Evolutionary conservation across 139 green algal species (phyloP).

Genomic region (Micractinium conductrix): DNA sequence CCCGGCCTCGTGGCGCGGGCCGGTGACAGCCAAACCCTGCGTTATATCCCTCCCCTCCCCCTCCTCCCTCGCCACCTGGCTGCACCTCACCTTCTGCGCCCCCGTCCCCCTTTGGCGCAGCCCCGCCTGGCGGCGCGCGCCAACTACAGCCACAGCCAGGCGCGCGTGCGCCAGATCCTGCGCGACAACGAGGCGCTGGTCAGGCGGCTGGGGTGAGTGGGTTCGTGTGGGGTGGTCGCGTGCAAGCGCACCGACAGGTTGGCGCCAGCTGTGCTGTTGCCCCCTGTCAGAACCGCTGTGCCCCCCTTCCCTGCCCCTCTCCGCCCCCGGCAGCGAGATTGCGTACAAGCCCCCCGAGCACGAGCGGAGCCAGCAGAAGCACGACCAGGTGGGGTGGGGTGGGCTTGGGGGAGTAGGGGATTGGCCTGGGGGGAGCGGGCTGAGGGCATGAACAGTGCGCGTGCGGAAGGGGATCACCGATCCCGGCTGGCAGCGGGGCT

Average conservation of each 20-base stretch:
- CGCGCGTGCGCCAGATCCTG: conserved; percentile 30
- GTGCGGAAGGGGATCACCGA: not conserved
- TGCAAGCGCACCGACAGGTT: not conserved
- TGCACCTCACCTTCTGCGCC: not conserved
- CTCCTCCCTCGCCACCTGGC: not conserved
- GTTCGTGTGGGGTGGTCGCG: not conserved
- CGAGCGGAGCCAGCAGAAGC: conserved; percentile 4
- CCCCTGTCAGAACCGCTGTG: not conserved
- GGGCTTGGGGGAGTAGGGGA: too few relatives aligned
- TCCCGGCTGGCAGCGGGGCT: too few relatives aligned
- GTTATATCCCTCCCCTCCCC: too few relatives aligned
- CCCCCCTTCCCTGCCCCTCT: not conserved
- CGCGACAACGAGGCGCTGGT: conserved; percentile 9
- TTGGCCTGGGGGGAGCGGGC: too few relatives aligned
- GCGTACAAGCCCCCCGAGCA: not conserved
- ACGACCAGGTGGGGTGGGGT: not conserved
- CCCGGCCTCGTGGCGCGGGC: too few relatives aligned
- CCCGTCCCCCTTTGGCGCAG: not conserved
- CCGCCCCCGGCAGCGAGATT: not conserved
- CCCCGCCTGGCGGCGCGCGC: not conserved
- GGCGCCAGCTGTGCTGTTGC: not conserved
- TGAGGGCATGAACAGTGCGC: not conserved
- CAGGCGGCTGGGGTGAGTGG: conserved; percentile 13
- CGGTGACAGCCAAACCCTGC: too few relatives aligned
- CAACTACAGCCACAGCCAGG: conserved; percentile 8